These are phyloP conservation scores for Porodaedalea pini DNA, from an alignment of 1,284 basidiomycete genomes.

Conservation along the genomic window DNA sequence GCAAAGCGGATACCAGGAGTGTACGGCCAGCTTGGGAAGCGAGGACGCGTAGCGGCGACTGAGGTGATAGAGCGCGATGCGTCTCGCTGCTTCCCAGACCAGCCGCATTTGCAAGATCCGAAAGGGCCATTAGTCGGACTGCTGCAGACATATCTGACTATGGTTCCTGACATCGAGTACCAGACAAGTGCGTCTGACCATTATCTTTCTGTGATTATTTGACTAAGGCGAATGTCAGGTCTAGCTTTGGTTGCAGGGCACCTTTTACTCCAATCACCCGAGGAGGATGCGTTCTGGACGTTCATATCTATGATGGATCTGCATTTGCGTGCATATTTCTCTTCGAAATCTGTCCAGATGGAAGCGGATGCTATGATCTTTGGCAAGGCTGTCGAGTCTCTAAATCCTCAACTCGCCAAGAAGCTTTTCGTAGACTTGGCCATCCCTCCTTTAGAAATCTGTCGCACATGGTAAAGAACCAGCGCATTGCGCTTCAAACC, in stretches of 20 bases:
- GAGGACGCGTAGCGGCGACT: constrained; percentile 52
- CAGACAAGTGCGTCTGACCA: constrained; percentile 40
- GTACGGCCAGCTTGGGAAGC: constrained; percentile 60
- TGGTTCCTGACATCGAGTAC: constrained; percentile 81
- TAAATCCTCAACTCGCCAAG: constrained; percentile 62
- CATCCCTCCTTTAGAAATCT: constrained; percentile 53
- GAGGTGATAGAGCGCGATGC: constrained; percentile 64
- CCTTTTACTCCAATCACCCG: constrained; percentile 76
- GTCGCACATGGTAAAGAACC: constrained; percentile 54
- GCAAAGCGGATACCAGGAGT: constrained; percentile 66
- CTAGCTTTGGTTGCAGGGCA: constrained; percentile 76
- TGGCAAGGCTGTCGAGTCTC: constrained; percentile 64
- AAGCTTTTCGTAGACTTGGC: constrained; percentile 65
- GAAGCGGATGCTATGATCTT: constrained; percentile 82
- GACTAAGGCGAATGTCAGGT: constrained; percentile 42
- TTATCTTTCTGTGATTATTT: constrained; percentile 14
- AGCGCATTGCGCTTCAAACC: neutral
- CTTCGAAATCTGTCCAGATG: constrained; percentile 64
- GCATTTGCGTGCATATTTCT: constrained; percentile 78
- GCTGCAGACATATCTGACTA: constrained; percentile 69
- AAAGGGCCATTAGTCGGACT: constrained; percentile 54
- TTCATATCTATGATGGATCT: constrained; percentile 82
- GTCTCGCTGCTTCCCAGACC: constrained; percentile 45
- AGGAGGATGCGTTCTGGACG: constrained; percentile 94
- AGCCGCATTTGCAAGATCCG: constrained; percentile 51